Evolutionary conservation across 306 rosid genomes (phyloP), one percentile per base, ranked within the genome.

Genomic region (Cucurbita maxima): DNA sequence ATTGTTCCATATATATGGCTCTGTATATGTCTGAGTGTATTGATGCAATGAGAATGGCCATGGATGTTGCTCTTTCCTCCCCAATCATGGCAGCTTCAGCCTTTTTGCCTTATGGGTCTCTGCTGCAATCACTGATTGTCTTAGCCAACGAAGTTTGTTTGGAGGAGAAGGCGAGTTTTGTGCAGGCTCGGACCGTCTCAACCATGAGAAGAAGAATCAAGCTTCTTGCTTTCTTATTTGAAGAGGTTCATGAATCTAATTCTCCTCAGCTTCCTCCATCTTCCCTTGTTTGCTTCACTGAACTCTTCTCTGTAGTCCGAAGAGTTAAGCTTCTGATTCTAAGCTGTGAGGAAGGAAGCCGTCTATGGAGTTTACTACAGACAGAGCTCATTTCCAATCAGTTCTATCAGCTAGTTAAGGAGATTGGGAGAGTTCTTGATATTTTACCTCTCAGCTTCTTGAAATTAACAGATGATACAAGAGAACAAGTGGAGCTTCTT

Each of bases 401-500:
- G 75, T 94, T 90, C 61, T 80, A 81, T 80, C 87, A 81, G 76
- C 84, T 94, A 11, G 96, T 83, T 3, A 94, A 87, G 76, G 97
- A 94, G 76, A 76, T 94, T 84, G 96, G 92, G 77, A 90, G 92
- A 8, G 95, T 96, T 4, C 88, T 89, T 67, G 97, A 90, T 73
- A 90, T 90, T 54, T 83, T 94, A 15, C 97, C 98, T 30, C 79
- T 94, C 71, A 85, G 84, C 22, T 87, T 94, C 84, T 92, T 94
- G 7, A 78, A 82, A 34, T 45, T 89, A 25, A 81, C 96, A 12
- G 76, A 82, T 30, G 98, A 94, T 84, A 76, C 75, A 18, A 66
- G 81, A 51, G 98, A 90, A 78, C 98, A 94, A 82, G 84, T 94
- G 71, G 94, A 88, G 84, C 88, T 94, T 75, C 90, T 94, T 45